A percentile compares a stretch with the other conserved stretches of the same genome.
phyloP scores from a whole-genome alignment of 140 eudicot species.

The Ambrosia hybrid region DNA sequence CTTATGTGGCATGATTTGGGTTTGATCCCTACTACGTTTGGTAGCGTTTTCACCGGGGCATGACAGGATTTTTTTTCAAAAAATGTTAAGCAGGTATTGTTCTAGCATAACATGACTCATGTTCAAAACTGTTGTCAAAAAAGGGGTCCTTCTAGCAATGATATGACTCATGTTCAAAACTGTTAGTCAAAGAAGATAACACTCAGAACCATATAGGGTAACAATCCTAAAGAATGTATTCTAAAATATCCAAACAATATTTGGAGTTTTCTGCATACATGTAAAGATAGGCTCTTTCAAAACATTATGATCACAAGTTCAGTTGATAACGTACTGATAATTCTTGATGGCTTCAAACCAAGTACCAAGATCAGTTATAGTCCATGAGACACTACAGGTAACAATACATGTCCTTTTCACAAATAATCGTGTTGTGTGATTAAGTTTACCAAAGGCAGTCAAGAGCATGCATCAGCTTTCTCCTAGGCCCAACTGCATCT shows the following conservation, averaged over 20 bases:
- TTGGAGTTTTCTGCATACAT: background rate
- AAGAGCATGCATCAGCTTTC: slow-evolving; percentile 92
- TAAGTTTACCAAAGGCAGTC: slow-evolving; percentile 78
- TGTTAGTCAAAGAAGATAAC: background rate
- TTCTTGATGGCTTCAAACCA: slow-evolving; percentile 7
- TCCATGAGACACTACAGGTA: slow-evolving; percentile 10
- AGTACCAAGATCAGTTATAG: background rate
- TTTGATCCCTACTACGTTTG: background rate
- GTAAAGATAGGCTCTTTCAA: too few relatives aligned
- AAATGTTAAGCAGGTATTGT: background rate
- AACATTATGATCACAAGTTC: background rate
- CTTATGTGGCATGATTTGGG: background rate
- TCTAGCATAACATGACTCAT: slow-evolving; percentile 9
- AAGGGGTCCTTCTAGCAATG: background rate
- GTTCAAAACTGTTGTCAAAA: slow-evolving; percentile 1
- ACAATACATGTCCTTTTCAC: slow-evolving; percentile 5
- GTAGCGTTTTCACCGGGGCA: background rate
- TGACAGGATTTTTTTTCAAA: background rate
- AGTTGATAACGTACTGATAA: background rate
- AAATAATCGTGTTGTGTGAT: background rate
- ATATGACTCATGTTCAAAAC: slow-evolving; percentile 9
- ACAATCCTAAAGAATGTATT: background rate
- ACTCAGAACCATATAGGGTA: slow-evolving; percentile 1
- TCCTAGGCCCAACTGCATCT: slow-evolving; percentile 88
- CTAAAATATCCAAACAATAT: background rate